phyloP scores from a whole-genome alignment of 106 monocot genomes.

The Acorus gramineus region DNA sequence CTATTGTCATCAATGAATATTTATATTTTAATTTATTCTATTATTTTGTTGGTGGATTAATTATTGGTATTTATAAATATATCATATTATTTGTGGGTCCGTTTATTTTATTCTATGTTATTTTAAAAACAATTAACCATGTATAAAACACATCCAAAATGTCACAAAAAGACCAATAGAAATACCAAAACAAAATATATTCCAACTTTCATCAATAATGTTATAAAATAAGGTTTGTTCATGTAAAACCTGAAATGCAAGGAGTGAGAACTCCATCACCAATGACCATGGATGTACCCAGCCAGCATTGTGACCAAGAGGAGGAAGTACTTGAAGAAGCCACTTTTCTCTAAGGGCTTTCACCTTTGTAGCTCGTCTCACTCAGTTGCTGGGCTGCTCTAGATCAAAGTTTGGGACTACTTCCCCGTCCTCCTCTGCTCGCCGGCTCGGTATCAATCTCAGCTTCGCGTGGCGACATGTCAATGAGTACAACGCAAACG shows the following conservation, averaged over 20 bases:
- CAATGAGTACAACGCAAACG: slow-evolving; percentile 13
- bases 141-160: too few species aligned
- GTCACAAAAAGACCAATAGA: too few species aligned
- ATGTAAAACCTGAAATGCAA: slow-evolving; percentile 9
- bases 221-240: too few species aligned
- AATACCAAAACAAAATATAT: too few species aligned
- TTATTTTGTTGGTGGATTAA: too few species aligned
- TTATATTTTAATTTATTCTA: too few species aligned
- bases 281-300: slow-evolving; percentile 13
- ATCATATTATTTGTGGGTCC: too few species aligned
- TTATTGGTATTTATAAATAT: too few species aligned
- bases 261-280: slow-evolving; percentile 14
- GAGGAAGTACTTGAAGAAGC: not conserved
- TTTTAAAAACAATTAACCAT: not conserved
- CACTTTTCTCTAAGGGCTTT: slow-evolving; percentile 6
- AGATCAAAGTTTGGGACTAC: slow-evolving; percentile 1
- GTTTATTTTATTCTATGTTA: too few species aligned
- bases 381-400: not conserved
- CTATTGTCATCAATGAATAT: too few species aligned
- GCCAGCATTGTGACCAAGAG: slow-evolving; percentile 1
- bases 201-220: too few species aligned
- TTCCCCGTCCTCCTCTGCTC: not conserved
- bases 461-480: slow-evolving; percentile 6
- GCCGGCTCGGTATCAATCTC: slow-evolving; percentile 7
- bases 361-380: not conserved